phyloP scores from a whole-genome alignment of 495 filamentous ascomycete species.

The Podospora pseudoanserina region DNA sequence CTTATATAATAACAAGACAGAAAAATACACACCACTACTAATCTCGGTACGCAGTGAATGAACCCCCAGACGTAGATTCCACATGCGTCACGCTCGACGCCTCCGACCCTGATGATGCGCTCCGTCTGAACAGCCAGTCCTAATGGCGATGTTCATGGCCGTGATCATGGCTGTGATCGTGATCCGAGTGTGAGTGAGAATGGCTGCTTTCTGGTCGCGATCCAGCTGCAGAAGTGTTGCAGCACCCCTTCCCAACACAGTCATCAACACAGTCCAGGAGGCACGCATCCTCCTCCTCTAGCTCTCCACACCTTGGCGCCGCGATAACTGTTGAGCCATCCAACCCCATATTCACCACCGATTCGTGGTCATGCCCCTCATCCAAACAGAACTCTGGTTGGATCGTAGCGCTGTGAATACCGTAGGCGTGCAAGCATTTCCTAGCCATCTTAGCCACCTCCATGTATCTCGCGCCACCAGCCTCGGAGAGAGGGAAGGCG shows the following conservation, averaged over 20 bases:
- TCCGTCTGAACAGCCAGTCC: not conserved
- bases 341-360: constrained; percentile 33
- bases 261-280: constrained; percentile 83
- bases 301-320: constrained; percentile 49
- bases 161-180: constrained; percentile 7
- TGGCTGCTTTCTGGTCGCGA: constrained; percentile 29
- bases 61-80: not conserved
- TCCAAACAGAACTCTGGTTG: constrained; percentile 88
- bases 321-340: constrained; percentile 40
- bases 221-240: constrained; percentile 31
- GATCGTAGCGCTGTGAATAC: constrained; percentile 96
- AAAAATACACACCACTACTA: not conserved
- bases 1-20: not conserved
- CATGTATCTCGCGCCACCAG: constrained; percentile 82
- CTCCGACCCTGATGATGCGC: not conserved
- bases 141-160: constrained; percentile 9
- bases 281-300: constrained; percentile 59
- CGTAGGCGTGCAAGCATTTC: constrained; percentile 86
- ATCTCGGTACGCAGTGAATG: not conserved
- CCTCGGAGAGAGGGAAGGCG: constrained; percentile 63
- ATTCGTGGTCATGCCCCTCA: constrained; percentile 37
- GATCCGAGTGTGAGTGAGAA: constrained; percentile 17
- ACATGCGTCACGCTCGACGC: not conserved
- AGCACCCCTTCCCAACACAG: constrained; percentile 74
- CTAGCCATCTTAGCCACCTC: constrained; percentile 72